A percentile compares a stretch with the other conserved stretches of the same genome.
Evolutionary conservation across 768 basidiomycete genomes (phyloP).

Genomic region (Epithele typhae): DNA sequence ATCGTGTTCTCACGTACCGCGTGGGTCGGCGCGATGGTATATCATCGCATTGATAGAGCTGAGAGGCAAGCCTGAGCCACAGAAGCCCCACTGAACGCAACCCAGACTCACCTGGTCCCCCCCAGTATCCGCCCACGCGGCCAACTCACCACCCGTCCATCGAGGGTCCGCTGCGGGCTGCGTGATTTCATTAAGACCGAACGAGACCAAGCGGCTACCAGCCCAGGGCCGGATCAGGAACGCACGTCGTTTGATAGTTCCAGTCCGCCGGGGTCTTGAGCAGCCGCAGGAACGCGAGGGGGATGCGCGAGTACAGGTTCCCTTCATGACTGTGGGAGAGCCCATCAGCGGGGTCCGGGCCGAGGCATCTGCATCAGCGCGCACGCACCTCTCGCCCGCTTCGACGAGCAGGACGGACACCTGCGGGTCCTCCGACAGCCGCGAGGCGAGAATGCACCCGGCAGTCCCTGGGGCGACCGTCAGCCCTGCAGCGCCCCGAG

Average conservation of each 20-base stretch:
- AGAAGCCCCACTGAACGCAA: too few species aligned
- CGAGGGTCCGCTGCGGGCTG: conserved; percentile 16
- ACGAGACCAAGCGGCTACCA: too few species aligned
- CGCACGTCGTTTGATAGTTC: conserved; percentile 14
- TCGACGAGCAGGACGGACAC: conserved; percentile 52
- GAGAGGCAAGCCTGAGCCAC: too few species aligned
- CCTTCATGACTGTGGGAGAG: conserved; percentile 10
- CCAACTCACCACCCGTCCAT: conserved; percentile 18
- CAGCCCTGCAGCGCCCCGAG: background rate
- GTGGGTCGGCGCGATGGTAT: conserved; percentile 21
- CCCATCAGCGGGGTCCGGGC: background rate
- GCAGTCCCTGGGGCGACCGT: conserved; percentile 40
- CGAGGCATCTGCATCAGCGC: background rate
- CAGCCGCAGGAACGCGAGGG: conserved; percentile 25
- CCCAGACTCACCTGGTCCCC: conserved; percentile 19
- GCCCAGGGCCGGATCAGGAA: too few species aligned
- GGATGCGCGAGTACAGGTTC: conserved; percentile 15
- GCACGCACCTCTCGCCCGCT: conserved; percentile 51
- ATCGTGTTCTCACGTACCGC: conserved; percentile 11
- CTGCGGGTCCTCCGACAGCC: conserved; percentile 48
- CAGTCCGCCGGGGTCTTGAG: conserved; percentile 45
- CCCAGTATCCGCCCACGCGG: conserved; percentile 24
- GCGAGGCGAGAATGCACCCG: conserved; percentile 54
- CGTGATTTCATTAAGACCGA: too few species aligned
- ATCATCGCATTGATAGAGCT: conserved; percentile 24